Evolutionary conservation across 768 basidiomycete genomes (phyloP).

Genomic region (Amanita thiersii): DNA sequence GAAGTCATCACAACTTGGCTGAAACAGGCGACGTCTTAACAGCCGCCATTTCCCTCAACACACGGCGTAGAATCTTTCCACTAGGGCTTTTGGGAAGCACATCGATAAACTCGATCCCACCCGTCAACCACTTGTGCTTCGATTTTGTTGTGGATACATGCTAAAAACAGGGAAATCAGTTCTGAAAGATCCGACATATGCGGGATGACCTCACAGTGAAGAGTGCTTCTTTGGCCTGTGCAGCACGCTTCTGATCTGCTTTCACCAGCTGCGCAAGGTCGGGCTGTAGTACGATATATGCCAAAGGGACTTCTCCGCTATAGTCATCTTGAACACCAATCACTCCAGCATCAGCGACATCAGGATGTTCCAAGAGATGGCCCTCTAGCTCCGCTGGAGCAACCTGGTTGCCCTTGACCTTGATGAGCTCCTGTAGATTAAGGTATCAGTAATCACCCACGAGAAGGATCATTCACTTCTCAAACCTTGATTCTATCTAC

Average conservation of each 20-base stretch:
- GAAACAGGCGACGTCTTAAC: neutral
- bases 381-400: conserved; percentile 52
- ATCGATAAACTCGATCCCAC: conserved; percentile 36
- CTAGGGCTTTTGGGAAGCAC: conserved; percentile 40
- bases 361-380: conserved; percentile 35
- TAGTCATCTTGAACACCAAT: conserved; percentile 54
- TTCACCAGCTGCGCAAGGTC: neutral
- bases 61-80: conserved; percentile 33
- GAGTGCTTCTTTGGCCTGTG: neutral
- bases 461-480: neutral
- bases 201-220: neutral
- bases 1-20: conserved; percentile 2
- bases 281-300: conserved; percentile 42
- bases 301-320: conserved; percentile 57
- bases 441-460: neutral
- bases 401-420: conserved; percentile 56
- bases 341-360: conserved; percentile 53
- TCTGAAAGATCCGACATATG: neutral
- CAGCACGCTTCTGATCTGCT: neutral
- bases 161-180: too few species aligned
- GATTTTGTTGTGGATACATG: conserved; percentile 29
- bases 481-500: conserved; percentile 52
- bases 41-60: conserved; percentile 16
- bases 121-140: conserved; percentile 34
- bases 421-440: conserved; percentile 49